Base-by-base conservation (phyloP, 257 asterid species). In the Agastache rugosa region DNA sequence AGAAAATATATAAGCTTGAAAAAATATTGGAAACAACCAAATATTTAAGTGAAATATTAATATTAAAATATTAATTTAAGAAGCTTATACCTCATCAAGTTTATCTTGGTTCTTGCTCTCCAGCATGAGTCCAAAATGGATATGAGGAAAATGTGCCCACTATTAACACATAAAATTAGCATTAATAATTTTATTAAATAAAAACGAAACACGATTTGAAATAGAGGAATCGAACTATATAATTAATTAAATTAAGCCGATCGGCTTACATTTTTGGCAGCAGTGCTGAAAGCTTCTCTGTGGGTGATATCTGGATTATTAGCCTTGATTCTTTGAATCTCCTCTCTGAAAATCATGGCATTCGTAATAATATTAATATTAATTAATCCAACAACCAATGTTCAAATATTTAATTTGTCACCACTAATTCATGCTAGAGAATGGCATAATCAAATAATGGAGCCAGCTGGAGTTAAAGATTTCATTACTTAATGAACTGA, bases 131-230 rank as follows among this genome's bases (percentile, higher is more conserved):
- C 97, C 97, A 74, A 90, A 92, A 81, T 92, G 97, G 81, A 92
- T 92, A 69, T 92, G 97, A 84, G 97, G 96, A 74, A 90, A 92
- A 73, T 92, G 97, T 76, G 97, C 97, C 97, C 97, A 92, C 97
- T 92, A 34, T 50, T 63, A 16, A 68, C 71, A 27, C 77, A 67
- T 3, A 48, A 75, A 41, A 67, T n/a, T n/a, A n/a, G n/a, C n/a
- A n/a, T n/a, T n/a, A n/a, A n/a, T n/a, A n/a, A n/a, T n/a, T n/a
- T n/a, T n/a, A n/a, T n/a, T n/a, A n/a, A n/a, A 3, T 20, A 10
- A 25, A 27, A 7, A 17, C 6, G 25, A 51, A 17, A 17, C 58
- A n/a, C 25, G 58, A 6, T 51, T n/a, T 51, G 25, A 51, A 51
- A 51, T 51, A 51, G 58, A 45, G 53, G 53, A 16, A 50, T 50